A percentile compares a stretch with the other conserved stretches of the same genome.
These are phyloP conservation scores for Wickerhamiella dianesei DNA, from an alignment of 805 yeast genomes.

Conservation along the genomic window DNA sequence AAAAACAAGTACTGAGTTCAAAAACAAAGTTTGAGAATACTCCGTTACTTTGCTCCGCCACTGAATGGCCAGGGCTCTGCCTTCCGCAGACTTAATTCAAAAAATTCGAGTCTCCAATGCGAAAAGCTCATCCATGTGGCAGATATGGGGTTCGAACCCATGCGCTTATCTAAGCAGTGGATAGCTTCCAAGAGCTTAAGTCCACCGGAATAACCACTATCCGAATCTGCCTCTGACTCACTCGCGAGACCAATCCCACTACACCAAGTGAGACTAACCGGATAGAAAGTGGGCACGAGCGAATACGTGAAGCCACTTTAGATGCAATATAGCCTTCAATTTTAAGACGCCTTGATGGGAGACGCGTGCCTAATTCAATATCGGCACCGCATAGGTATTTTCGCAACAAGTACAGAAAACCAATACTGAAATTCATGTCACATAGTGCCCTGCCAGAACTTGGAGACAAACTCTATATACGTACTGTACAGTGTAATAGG, in stretches of 20 bases:
- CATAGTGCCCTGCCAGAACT: no score
- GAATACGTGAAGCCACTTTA: not conserved
- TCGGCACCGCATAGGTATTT: no score
- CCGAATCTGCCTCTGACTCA: constrained; percentile 8
- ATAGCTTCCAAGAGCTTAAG: constrained; percentile 6
- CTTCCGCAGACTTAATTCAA: not conserved
- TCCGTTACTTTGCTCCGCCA: no score
- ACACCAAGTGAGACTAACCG: not conserved
- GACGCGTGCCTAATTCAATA: no score
- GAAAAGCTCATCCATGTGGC: constrained; percentile 5
- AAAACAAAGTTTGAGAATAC: no score
- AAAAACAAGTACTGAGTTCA: no score
- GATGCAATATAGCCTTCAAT: not conserved
- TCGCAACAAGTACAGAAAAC: no score
- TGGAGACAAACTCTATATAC: no score
- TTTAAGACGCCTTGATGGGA: no score
- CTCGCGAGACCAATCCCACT: not conserved
- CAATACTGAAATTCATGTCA: no score
- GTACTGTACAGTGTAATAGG: no score
- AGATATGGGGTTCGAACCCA: constrained; percentile 13
- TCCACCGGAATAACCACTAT: constrained; percentile 12
- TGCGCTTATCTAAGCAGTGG: constrained; percentile 11
- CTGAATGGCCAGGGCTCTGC: no score
- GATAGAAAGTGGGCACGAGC: not conserved
- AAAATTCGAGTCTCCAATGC: not conserved